Percentiles rank a stretch among this genome's conserved stretches.
phyloP scores from a whole-genome alignment of 805 yeast species.

The Spathaspora gorwiae region DNA sequence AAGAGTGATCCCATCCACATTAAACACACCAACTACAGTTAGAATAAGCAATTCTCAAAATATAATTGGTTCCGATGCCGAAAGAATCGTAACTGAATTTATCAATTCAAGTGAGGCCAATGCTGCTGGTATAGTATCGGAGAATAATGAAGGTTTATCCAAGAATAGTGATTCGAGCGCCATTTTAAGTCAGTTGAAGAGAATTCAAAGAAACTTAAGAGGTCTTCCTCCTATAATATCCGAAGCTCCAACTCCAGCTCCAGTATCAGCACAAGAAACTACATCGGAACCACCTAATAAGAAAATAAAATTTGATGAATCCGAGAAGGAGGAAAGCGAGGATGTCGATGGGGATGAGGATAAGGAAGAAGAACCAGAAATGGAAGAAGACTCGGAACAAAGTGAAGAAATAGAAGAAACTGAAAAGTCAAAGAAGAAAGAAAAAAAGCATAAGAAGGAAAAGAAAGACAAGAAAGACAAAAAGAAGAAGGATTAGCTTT shows the following conservation, averaged over 20 bases:
- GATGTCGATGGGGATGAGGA: constrained; percentile 13
- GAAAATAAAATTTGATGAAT: constrained; percentile 26
- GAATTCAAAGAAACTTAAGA: constrained; percentile 73
- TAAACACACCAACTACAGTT: constrained; percentile 45
- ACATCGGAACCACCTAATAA: constrained; percentile 11
- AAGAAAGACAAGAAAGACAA: constrained; percentile 21
- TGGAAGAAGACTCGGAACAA: constrained; percentile 11
- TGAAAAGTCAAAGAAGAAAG: constrained; percentile 12
- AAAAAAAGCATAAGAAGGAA: constrained; percentile 16
- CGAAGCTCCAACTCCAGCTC: constrained; percentile 18
- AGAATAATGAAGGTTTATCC: constrained; percentile 25
- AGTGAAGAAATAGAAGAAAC: constrained; percentile 13
- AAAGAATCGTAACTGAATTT: constrained; percentile 40
- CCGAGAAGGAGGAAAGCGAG: constrained; percentile 14
- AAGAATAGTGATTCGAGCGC: constrained; percentile 20
- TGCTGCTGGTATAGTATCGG: constrained; percentile 17
- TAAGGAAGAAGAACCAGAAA: constrained; percentile 11
- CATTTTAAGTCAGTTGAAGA: constrained; percentile 56
- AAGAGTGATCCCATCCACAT: constrained; percentile 40
- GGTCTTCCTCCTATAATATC: constrained; percentile 64
- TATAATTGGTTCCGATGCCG: constrained; percentile 41
- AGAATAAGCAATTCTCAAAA: constrained; percentile 24
- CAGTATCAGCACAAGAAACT: constrained; percentile 15
- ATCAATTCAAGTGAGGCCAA: constrained; percentile 35
- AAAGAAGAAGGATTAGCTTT: constrained; percentile 7